Percentiles rank a stretch among this genome's conserved stretches.
These are phyloP conservation scores for Mortierella sp. DNA, from an alignment of 371 early-diverging fungal genomes.

Conservation along the genomic window DNA sequence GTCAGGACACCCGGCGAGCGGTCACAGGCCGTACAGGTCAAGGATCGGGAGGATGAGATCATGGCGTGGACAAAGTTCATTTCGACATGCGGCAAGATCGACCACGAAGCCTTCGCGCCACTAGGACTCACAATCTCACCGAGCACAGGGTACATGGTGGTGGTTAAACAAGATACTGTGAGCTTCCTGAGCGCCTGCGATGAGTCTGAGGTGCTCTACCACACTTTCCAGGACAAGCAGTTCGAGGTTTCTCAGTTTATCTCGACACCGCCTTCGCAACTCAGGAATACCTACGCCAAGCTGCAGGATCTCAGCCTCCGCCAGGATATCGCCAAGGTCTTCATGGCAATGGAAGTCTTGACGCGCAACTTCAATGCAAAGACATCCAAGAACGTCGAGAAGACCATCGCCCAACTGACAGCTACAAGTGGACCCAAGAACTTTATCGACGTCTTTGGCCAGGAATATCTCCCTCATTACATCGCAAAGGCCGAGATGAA, in stretches of 20 bases:
- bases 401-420: conserved; percentile 23
- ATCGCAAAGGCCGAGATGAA: conserved; percentile 47
- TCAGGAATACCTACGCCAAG: conserved; percentile 41
- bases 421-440: conserved; percentile 31
- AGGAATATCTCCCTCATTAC: conserved; percentile 29
- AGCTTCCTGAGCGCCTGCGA: conserved; percentile 56
- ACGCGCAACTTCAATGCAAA: conserved; percentile 23
- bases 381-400: conserved; percentile 31
- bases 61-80: conserved; percentile 46
- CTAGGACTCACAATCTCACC: conserved; percentile 37
- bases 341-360: conserved; percentile 41
- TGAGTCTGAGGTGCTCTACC: conserved; percentile 50
- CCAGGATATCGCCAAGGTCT: conserved; percentile 34
- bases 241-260: conserved; percentile 47
- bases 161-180: conserved; percentile 48
- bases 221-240: conserved; percentile 53
- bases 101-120: conserved; percentile 35
- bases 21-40: conserved; percentile 4
- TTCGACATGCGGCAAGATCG: conserved; percentile 49
- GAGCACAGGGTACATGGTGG: conserved; percentile 44
- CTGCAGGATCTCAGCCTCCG: conserved; percentile 36
- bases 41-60: conserved; percentile 31
- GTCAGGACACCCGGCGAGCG: conserved; percentile 6
- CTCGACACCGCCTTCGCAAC: conserved; percentile 43
- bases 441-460: conserved; percentile 34